Percentiles rank a stretch among this genome's conserved stretches.
These are phyloP conservation scores for Blastobotrys robertii DNA, from an alignment of 805 yeast species.

Conservation along the genomic window DNA sequence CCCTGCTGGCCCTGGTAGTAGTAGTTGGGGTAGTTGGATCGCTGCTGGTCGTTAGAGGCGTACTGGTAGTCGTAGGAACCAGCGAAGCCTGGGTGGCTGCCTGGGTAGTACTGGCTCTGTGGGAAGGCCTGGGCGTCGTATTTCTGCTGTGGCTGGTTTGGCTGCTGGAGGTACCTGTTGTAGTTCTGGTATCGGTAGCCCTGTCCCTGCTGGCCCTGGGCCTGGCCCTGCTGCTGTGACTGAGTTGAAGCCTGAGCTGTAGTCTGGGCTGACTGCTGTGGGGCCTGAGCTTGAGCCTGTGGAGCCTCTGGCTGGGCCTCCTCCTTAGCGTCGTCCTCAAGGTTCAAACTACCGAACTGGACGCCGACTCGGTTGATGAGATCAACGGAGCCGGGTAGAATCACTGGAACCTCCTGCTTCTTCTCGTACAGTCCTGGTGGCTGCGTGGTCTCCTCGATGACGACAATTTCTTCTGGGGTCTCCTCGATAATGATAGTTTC, in stretches of 20 bases:
- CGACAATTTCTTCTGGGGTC: background rate
- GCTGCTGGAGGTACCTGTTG: slow-evolving; percentile 1
- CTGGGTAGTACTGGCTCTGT: slow-evolving; percentile 14
- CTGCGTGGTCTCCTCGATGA: slow-evolving; percentile 13
- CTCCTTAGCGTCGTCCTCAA: slow-evolving; percentile 18
- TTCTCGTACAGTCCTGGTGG: slow-evolving; percentile 27
- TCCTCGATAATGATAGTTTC: background rate
- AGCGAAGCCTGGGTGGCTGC: slow-evolving; percentile 12
- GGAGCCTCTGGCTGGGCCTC: background rate
- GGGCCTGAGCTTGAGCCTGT: slow-evolving; percentile 14
- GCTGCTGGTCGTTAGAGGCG: slow-evolving; percentile 13
- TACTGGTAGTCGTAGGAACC: slow-evolving; percentile 15
- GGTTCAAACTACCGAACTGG: slow-evolving; percentile 51
- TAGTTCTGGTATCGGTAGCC: slow-evolving; percentile 8
- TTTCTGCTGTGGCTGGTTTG: background rate
- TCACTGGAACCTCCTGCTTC: slow-evolving; percentile 37
- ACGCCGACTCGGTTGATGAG: slow-evolving; percentile 44
- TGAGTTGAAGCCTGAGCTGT: slow-evolving; percentile 11
- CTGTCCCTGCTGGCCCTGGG: slow-evolving; percentile 12
- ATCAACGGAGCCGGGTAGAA: slow-evolving; percentile 42
- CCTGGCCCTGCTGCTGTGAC: slow-evolving; percentile 15
- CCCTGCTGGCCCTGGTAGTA: slow-evolving; percentile 14
- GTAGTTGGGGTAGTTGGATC: slow-evolving; percentile 13
- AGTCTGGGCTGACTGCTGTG: slow-evolving; percentile 11
- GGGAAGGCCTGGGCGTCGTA: slow-evolving; percentile 10